Conservation (phyloP, 2,329 filamentous ascomycete species). For the Colletotrichum salicis region DNA sequence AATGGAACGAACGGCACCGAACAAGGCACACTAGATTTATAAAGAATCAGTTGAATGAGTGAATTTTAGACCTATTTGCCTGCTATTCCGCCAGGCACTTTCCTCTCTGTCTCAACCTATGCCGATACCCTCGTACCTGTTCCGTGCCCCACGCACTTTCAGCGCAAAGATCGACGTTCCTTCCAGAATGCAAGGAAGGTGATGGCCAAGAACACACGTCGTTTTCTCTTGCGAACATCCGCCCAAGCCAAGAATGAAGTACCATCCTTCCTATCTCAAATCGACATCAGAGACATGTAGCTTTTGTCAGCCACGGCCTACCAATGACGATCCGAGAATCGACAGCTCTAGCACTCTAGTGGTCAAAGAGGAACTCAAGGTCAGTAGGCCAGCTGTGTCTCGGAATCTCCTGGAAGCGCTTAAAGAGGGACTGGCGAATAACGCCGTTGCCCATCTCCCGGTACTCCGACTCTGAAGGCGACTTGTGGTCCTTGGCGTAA, state of each 20-base stretch:
- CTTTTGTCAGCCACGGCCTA: neutral
- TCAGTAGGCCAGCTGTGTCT: neutral
- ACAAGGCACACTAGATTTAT: neutral
- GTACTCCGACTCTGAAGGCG: neutral
- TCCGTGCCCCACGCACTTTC: neutral
- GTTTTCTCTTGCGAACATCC: neutral
- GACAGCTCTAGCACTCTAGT: no score
- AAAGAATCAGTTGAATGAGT: neutral
- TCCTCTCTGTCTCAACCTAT: neutral
- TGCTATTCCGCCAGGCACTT: neutral
- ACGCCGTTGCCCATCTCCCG: conserved; percentile 7
- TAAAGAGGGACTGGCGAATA: neutral
- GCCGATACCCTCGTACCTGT: neutral
- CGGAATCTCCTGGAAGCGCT: neutral
- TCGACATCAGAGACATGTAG: neutral
- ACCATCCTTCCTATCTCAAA: neutral
- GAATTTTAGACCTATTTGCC: neutral
- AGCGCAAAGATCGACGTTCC: neutral
- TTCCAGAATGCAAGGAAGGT: neutral
- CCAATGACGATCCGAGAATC: neutral
- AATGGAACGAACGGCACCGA: neutral
- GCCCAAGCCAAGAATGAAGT: neutral
- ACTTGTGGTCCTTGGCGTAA: neutral
- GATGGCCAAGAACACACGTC: neutral
- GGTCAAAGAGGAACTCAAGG: neutral